Conservation (phyloP, 2,329 filamentous ascomycete genomes). For the Diplodia mutila region DNA sequence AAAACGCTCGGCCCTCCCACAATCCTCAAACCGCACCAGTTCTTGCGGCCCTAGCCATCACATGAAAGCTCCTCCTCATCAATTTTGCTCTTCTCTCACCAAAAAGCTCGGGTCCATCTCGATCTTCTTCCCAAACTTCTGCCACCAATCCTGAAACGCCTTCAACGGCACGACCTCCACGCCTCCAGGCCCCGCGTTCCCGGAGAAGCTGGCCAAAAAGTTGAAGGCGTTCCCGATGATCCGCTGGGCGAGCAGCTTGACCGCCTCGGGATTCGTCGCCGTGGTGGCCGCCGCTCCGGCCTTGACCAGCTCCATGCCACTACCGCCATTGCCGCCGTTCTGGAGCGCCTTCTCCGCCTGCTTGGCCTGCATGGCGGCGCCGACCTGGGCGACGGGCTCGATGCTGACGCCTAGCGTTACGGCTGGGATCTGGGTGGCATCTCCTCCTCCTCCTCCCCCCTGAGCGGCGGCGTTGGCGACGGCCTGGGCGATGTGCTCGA, state of each 20-base stretch:
- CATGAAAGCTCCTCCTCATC: neutral
- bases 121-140: slow-evolving; percentile 87
- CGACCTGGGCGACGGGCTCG: slow-evolving; percentile 75
- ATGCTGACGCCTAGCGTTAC: slow-evolving; percentile 81
- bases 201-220: slow-evolving; percentile 86
- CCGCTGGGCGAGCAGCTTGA: slow-evolving; percentile 80
- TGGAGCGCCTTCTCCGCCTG: slow-evolving; percentile 45
- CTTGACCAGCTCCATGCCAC: slow-evolving; percentile 40
- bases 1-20: neutral
- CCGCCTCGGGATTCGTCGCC: slow-evolving; percentile 56
- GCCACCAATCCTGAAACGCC: slow-evolving; percentile 97
- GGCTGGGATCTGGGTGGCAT: slow-evolving; percentile 45
- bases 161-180: slow-evolving; percentile 91
- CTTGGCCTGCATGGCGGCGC: slow-evolving; percentile 67
- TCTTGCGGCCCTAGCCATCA: too few relatives aligned
- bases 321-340: slow-evolving; percentile 26
- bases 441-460: too few relatives aligned
- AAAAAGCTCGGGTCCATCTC: slow-evolving; percentile 87
- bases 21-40: neutral
- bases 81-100: slow-evolving; percentile 62
- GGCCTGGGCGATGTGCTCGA: slow-evolving; percentile 7
- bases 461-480: slow-evolving; percentile 33
- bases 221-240: slow-evolving; percentile 99
- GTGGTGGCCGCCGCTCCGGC: slow-evolving; percentile 34
- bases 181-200: slow-evolving; percentile 62